phyloP scores from a whole-genome alignment of 495 filamentous ascomycete species.

The Aspergillus nanangensis region DNA sequence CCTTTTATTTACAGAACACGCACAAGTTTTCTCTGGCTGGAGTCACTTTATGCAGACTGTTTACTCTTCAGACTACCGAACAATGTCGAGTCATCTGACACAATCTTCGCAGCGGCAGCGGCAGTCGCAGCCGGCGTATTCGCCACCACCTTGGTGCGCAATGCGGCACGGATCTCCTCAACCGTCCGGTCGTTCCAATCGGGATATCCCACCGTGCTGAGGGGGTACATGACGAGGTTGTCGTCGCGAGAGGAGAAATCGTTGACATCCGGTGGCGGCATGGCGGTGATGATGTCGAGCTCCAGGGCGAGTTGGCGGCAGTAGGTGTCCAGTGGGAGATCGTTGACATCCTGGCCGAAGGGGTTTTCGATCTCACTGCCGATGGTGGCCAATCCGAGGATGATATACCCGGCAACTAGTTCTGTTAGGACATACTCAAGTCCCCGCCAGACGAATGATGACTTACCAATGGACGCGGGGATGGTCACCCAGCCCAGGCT shows the following conservation, averaged over 20 bases:
- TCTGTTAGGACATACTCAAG: no score
- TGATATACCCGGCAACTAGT: constrained; percentile 78
- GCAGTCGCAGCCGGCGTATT: constrained; percentile 11
- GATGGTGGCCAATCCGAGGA: constrained; percentile 82
- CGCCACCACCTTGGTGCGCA: constrained; percentile 42
- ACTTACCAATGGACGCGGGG: constrained; percentile 68
- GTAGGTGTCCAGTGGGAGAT: constrained; percentile 74
- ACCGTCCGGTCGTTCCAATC: constrained; percentile 59
- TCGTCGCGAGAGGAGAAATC: constrained; percentile 53
- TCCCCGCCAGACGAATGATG: no score
- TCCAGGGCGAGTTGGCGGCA: constrained; percentile 68
- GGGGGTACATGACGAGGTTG: constrained; percentile 66
- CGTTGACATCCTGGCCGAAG: constrained; percentile 84
- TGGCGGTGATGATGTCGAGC: constrained; percentile 66
- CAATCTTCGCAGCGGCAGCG: constrained; percentile 13
- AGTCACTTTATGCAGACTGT: constrained; percentile 21
- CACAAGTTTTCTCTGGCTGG: not conserved
- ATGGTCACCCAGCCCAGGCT: constrained; percentile 72
- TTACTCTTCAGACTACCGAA: constrained; percentile 16
- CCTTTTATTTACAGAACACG: not conserved
- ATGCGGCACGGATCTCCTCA: constrained; percentile 52
- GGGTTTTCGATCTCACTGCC: constrained; percentile 87
- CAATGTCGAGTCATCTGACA: constrained; percentile 24
- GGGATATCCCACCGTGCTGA: constrained; percentile 53
- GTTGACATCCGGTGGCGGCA: constrained; percentile 47